Conservation (phyloP, 257 asterid species). For the Paulownia fortunei region DNA sequence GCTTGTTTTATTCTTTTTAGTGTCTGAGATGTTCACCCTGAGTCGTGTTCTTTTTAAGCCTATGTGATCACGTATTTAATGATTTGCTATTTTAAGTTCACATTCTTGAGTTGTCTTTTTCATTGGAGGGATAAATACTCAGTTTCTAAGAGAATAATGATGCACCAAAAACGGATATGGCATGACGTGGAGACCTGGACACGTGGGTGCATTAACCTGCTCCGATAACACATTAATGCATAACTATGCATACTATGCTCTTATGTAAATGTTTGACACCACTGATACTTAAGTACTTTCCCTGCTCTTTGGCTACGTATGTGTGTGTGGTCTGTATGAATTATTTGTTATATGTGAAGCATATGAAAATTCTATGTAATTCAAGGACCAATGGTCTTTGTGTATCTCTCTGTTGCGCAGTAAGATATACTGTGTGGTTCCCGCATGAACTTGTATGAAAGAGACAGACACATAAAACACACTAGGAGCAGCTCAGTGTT, state of each 20-base stretch:
- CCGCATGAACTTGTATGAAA: too few species aligned
- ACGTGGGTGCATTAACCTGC: too few species aligned
- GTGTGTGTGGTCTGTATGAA: neutral
- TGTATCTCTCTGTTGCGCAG: too few species aligned
- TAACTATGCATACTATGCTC: neutral
- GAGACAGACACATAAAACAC: too few species aligned
- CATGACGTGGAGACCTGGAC: neutral
- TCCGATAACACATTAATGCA: neutral
- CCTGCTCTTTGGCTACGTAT: neutral
- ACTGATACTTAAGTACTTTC: neutral
- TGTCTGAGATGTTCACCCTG: neutral
- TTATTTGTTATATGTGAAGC: neutral
- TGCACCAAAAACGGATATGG: neutral
- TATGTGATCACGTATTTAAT: neutral
- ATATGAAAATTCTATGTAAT: too few species aligned
- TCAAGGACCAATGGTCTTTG: too few species aligned
- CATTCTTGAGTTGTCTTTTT: neutral
- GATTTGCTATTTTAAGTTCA: neutral
- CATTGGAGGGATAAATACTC: neutral
- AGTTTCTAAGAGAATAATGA: neutral
- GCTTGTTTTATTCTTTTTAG: neutral
- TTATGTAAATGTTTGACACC: too few species aligned
- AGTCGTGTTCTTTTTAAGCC: neutral
- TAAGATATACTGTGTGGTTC: too few species aligned
- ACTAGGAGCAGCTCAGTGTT: too few species aligned